These are phyloP conservation scores for Coemansia sp. DNA, from an alignment of 192 early-diverging fungal species.

Conservation along the genomic window DNA sequence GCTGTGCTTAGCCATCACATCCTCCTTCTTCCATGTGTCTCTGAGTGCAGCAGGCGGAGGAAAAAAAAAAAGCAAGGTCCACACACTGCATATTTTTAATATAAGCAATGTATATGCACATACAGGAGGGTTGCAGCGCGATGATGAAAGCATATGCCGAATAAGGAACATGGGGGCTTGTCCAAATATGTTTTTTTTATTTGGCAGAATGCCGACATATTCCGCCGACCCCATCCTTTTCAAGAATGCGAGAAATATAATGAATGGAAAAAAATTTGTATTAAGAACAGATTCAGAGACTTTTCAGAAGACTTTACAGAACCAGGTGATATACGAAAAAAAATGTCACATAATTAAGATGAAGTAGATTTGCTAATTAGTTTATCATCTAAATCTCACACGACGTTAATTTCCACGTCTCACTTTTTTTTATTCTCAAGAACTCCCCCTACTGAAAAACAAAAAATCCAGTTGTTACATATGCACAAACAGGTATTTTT, in stretches of 20 bases:
- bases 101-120: slow-evolving; percentile 2
- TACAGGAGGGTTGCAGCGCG: not conserved
- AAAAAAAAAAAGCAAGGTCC: not conserved
- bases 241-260: not conserved
- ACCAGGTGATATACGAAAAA: not conserved
- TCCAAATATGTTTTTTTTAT: not conserved
- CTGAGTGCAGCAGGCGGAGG: not conserved
- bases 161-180: not conserved
- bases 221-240: not conserved
- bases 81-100: not conserved
- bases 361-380: not conserved
- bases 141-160: not conserved
- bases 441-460: not conserved
- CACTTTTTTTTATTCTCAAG: not conserved
- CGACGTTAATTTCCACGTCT: not conserved
- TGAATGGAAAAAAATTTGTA: not conserved
- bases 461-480: too few species aligned
- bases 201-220: not conserved
- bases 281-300: slow-evolving; percentile 8
- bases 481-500: not conserved
- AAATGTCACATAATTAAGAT: not conserved
- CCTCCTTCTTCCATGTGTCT: too few species aligned
- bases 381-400: not conserved
- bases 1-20: too few species aligned
- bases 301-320: not conserved